Percentiles rank a stretch among this genome's conserved stretches.
Evolutionary conservation across 306 rosid species (phyloP).

Genomic region (Fagus sylvatica): DNA sequence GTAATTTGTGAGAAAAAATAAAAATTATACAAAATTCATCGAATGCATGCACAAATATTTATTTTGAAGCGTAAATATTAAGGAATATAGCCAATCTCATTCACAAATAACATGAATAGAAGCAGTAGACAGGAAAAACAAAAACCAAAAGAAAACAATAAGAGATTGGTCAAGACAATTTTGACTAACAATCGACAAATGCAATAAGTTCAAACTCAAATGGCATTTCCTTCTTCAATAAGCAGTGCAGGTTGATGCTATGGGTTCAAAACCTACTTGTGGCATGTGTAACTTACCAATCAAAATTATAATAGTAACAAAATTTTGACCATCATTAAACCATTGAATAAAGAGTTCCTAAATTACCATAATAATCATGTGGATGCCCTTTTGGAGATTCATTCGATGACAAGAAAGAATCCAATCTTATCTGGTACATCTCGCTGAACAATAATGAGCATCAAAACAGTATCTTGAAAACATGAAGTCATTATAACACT

Average conservation of each 20-base stretch:
- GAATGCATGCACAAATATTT: background rate
- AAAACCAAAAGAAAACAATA: background rate
- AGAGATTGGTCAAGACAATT: background rate
- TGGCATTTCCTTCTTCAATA: no score
- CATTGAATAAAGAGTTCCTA: background rate
- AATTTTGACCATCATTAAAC: background rate
- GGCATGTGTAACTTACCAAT: no score
- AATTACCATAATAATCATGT: conserved; percentile 12
- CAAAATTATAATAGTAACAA: no score
- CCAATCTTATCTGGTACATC: background rate
- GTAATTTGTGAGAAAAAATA: background rate
- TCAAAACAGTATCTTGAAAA: conserved; percentile 2
- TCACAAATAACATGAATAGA: background rate
- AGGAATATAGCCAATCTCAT: background rate
- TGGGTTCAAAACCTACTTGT: no score
- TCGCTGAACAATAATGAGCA: background rate
- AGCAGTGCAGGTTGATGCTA: no score
- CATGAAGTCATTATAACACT: background rate
- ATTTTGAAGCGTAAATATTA: background rate
- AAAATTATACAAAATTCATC: background rate
- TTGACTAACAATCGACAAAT: background rate
- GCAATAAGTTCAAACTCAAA: background rate
- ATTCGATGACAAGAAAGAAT: background rate
- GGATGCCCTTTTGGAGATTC: background rate
- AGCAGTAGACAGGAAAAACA: background rate